Base-by-base conservation (phyloP, 768 basidiomycete genomes). In the Russula abietina region DNA sequence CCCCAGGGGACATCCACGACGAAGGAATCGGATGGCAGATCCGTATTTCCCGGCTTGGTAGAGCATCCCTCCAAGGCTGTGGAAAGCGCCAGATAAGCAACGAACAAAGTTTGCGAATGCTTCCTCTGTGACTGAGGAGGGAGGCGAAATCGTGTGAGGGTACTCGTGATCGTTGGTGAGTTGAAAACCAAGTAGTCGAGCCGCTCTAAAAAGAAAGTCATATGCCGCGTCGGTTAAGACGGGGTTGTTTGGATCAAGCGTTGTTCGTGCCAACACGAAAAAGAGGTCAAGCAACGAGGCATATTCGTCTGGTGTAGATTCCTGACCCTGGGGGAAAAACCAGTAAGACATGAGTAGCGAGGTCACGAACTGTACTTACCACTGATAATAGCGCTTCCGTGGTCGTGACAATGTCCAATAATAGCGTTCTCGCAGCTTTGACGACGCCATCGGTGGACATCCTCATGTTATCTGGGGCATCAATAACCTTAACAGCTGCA, bases 61-160 rank as follows among this genome's bases (percentile, higher is more conserved):
- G 14, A 94, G 71, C n/a, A 77, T 76, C 2, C 84, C 86, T 2
- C 83, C 88, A 1, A 88, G 68, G 68, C 88, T 86, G 66, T 91
- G 83, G 66, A 85, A 84, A 2, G 84, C 84, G 5, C 86, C 88
- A 7, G 88, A 88, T 10, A 88, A 74, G 67, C 88, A 91, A 17
- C 89, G 84, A 3, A 80, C 69, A 64, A 82, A 84, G 57, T 88
- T 87, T 0, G 84, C 78, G 14, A 57, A 61, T 4, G 59, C 46
- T 33, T 56, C 55, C 28, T 61, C 32, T 45, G 53, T 22, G 33
- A 52, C 55, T 17, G 26, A 36, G 24, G 51, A 16, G 19, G 51
- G 50, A 6, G 51, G 38, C 22, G 43, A 33, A 14, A 52, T 53
- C 7, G 55, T n/a, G 28, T 30, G 36, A 7, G 39, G 8, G 19